A percentile compares a stretch with the other conserved stretches of the same genome.
Conservation (phyloP, 2,329 filamentous ascomycete genomes). For the Xylaria sp. region DNA sequence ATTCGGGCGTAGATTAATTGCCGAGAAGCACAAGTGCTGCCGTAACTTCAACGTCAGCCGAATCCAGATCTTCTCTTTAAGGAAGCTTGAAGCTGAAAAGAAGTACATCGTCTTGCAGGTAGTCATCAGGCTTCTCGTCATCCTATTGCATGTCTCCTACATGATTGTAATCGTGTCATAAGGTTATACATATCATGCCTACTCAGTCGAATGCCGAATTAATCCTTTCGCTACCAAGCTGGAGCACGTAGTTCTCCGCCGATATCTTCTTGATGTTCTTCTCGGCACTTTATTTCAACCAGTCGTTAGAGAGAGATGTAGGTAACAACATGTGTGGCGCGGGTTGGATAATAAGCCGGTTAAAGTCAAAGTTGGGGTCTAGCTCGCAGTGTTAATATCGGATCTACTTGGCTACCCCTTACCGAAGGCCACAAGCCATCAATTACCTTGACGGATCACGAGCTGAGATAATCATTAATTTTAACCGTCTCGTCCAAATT, state of each 20-base stretch:
- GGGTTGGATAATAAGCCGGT: conserved; percentile 35
- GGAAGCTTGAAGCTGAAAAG: conserved; percentile 9
- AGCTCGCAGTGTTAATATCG: conserved; percentile 25
- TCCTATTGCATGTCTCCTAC: conserved; percentile 8
- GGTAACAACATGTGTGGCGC: conserved; percentile 17
- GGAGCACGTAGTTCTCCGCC: conserved; percentile 4
- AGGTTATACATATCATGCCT: conserved; percentile 14
- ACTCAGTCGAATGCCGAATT: conserved; percentile 3
- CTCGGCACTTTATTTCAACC: conserved; percentile 30
- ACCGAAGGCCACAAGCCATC: background rate
- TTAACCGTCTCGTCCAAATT: conserved; percentile 19
- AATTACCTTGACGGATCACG: background rate
- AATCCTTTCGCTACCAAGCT: conserved; percentile 17
- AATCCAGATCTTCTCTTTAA: conserved; percentile 2
- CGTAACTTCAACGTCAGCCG: background rate
- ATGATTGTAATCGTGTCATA: conserved; percentile 18
- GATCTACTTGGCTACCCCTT: background rate
- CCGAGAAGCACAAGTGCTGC: conserved; percentile 3
- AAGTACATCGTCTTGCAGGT: background rate
- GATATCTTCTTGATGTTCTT: background rate
- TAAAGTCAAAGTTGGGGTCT: conserved; percentile 31
- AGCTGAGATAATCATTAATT: conserved; percentile 19
- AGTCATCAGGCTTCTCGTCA: conserved; percentile 5
- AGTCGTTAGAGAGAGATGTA: conserved; percentile 8
- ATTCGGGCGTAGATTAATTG: conserved; percentile 22